Evolutionary conservation across 2,329 filamentous ascomycete species (phyloP), one percentile per base, ranked within the genome.

Genomic region (Apiospora aurea): DNA sequence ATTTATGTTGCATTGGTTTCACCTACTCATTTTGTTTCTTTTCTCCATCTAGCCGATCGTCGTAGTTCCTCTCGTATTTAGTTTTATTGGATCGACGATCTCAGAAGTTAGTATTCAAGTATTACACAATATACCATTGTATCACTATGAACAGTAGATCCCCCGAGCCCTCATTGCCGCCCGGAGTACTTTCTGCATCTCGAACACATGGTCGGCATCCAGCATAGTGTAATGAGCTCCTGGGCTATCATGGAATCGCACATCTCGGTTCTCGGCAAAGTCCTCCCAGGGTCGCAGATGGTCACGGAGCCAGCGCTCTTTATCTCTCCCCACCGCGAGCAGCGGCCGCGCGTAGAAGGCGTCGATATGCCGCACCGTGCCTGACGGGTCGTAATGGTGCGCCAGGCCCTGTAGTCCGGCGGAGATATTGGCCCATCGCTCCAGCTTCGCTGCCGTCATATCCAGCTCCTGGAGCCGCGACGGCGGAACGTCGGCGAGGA

Each of bases 141-240:
- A n/a, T n/a, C n/a, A n/a, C n/a, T n/a, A n/a, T n/a, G n/a, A n/a
- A n/a, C n/a, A n/a, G n/a, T n/a, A n/a, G n/a, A n/a, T n/a, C n/a
- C n/a, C n/a, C n/a, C n/a, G n/a, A n/a, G n/a, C n/a, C n/a, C n/a
- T n/a, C n/a, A n/a, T n/a, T n/a, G n/a, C n/a, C n/a, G n/a, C n/a
- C 6, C 34, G 76, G 44, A 81, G 75, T 1, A 71, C 79, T 68
- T 78, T 77, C 69, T 78, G 76, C 72, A 83, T 83, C 4, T 57
- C 70, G 26, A 74, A 72, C 0, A 83, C 75, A 75, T 82, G 74
- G 13, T 80, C 79, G 5, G 77, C 76, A 2, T 74, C 71, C 46
- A 83, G 75, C 78, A 83, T 79, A 2, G 78, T 82, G 67, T 81
- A 79, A 74, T 83, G 82, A 11, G 75, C 77, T 4, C 82, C 82